Base-by-base conservation (phyloP, 345 rosid species). In the Linum lewisii region DNA sequence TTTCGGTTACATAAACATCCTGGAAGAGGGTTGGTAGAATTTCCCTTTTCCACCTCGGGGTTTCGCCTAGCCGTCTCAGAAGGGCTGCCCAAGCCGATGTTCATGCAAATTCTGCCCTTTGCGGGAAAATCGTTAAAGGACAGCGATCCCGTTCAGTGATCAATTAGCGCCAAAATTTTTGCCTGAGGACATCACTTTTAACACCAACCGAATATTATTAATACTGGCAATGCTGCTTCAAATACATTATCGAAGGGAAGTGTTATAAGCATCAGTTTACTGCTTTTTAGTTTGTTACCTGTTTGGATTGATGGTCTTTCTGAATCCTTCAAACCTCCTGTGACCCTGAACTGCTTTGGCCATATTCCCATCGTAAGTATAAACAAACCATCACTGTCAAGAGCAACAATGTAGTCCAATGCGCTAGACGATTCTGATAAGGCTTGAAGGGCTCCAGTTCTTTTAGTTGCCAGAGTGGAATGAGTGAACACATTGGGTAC, bases 321-420 rank as follows among this genome's bases (percentile, higher is more conserved):
- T 8, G 14, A 42, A 42, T 3, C 18, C 18, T 16, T 42, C 47
- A 42, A 42, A 42, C 18, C 47, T 11, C 15, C 47, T 14, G 14
- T 42, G 47, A 11, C 47, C 47, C 47, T 42, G 47, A 42, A 42
- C 98, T 16, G 98, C 96, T 73, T 84, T 92, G 10, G 98, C 98
- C 98, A 92, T 92, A 60, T 92, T 92, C 29, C 98, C 98, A 61
- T 92, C 96, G 6, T 92, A 88, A 4, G 98, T 88, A 66, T 88
- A 84, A 50, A 86, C 81, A 74, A 92, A 92, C 26, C 98, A n/a
- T 92, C 93, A 56, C 98, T 92, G 71, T 88, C 90, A 62, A 88
- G 83, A 25, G 98, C 98, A 59, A 88, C 80, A 36, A 84, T 79
- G 62, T 92, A 84, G 69, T 92, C 98, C 80, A 92, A 66, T 1